These are phyloP conservation scores for Xylariaceae sp. DNA, from an alignment of 2,329 filamentous ascomycete genomes.

Conservation along the genomic window DNA sequence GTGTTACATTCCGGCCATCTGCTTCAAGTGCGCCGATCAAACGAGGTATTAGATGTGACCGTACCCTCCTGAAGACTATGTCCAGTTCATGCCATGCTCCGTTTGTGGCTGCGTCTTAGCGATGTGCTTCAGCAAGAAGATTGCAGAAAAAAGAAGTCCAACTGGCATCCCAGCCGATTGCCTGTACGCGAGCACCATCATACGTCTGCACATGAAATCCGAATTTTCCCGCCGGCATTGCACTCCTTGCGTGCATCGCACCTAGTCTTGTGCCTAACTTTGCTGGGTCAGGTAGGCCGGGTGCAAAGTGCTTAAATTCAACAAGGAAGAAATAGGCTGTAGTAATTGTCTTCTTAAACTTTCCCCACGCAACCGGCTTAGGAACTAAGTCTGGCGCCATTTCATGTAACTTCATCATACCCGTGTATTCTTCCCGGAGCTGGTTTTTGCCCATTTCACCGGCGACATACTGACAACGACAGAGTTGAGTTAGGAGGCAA, in stretches of 20 bases:
- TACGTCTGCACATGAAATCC: background rate
- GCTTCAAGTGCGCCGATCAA: background rate
- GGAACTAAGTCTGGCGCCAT: slow-evolving; percentile 11
- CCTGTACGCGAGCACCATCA: background rate
- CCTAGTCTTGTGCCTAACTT: background rate
- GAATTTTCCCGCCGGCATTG: background rate
- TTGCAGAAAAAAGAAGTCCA: background rate
- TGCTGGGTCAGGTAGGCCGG: background rate
- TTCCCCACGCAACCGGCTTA: slow-evolving; percentile 11
- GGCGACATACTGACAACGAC: slow-evolving; percentile 6
- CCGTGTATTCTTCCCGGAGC: slow-evolving; percentile 13
- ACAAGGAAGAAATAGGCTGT: background rate
- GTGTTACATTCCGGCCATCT: background rate
- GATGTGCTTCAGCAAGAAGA: background rate
- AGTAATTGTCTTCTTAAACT: background rate
- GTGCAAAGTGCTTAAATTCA: background rate
- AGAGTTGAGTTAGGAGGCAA: background rate
- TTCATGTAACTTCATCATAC: slow-evolving; percentile 12
- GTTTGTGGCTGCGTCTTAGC: background rate
- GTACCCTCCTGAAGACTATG: background rate
- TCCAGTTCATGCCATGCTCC: background rate
- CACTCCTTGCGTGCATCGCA: background rate
- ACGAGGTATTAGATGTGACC: background rate
- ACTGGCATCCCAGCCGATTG: background rate
- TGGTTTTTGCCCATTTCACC: slow-evolving; percentile 12